These are phyloP conservation scores for Papiliotrema fonsecae DNA, from an alignment of 1,284 basidiomycete genomes.

Conservation along the genomic window DNA sequence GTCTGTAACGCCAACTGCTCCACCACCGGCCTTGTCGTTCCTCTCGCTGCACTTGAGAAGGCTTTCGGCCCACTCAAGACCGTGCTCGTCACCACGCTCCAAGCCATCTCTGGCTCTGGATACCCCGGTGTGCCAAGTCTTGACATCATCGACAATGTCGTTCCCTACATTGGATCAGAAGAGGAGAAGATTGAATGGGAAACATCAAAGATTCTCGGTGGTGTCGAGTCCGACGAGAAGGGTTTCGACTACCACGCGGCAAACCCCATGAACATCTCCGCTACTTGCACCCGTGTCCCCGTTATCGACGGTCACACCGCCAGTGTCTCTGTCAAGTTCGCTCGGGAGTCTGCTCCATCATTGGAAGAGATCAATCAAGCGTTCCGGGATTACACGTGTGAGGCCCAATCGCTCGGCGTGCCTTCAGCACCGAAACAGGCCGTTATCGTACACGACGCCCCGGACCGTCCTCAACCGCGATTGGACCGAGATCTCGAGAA, in stretches of 20 bases:
- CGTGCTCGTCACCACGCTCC: conserved; percentile 89
- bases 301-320: conserved; percentile 90
- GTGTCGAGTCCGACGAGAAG: conserved; percentile 56
- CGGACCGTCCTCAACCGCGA: conserved; percentile 90
- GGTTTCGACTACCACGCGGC: conserved; percentile 77
- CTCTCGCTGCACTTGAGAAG: conserved; percentile 85
- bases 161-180: conserved; percentile 91
- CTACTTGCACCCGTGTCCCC: conserved; percentile 86
- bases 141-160: conserved; percentile 94
- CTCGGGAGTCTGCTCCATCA: conserved; percentile 64
- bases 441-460: conserved; percentile 88
- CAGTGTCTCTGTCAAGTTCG: conserved; percentile 82
- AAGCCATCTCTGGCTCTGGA: conserved; percentile 94
- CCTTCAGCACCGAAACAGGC: conserved; percentile 82
- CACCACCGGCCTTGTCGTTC: conserved; percentile 90
- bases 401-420: conserved; percentile 72
- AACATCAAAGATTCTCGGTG: conserved; percentile 92
- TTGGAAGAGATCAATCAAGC: conserved; percentile 84
- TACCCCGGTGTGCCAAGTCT: conserved; percentile 90
- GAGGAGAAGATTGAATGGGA: conserved; percentile 97
- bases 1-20: conserved; percentile 99
- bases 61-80: conserved; percentile 89
- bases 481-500: conserved; percentile 86
- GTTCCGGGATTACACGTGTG: conserved; percentile 67
- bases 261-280: conserved; percentile 76